Evolutionary conservation across 352 stramenopile genomes (phyloP).

Genomic region (Phytophthora pisi): DNA sequence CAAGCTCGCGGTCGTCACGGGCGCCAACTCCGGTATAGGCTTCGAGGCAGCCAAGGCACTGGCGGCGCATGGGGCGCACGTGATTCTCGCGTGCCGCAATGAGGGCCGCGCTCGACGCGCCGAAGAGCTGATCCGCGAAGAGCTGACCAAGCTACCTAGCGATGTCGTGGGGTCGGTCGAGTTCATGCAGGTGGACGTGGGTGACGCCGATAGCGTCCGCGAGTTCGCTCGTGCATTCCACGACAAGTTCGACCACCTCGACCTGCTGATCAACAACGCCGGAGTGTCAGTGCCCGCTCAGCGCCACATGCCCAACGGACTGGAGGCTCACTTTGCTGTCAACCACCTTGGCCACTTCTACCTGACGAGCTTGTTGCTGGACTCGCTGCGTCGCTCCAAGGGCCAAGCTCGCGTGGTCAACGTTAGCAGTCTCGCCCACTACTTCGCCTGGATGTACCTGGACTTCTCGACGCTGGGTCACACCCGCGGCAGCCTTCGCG

Average conservation of each 20-base stretch:
- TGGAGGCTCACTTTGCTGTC: conserved; percentile 71
- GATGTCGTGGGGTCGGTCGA: conserved; percentile 47
- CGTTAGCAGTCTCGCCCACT: conserved; percentile 59
- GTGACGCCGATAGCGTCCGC: conserved; percentile 44
- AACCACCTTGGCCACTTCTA: conserved; percentile 81
- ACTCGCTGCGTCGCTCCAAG: conserved; percentile 40
- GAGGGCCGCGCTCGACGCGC: conserved; percentile 36
- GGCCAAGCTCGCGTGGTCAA: conserved; percentile 53
- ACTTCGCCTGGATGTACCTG: conserved; percentile 35
- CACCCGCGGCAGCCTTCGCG: conserved; percentile 44
- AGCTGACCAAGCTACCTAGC: conserved; percentile 10
- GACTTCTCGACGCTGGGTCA: conserved; percentile 46
- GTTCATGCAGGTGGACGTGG: conserved; percentile 53
- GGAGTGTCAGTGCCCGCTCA: conserved; percentile 55
- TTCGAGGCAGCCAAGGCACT: conserved; percentile 66
- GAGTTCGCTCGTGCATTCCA: conserved; percentile 48
- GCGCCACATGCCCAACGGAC: conserved; percentile 38
- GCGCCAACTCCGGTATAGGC: conserved; percentile 79
- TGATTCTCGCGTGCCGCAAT: conserved; percentile 81
- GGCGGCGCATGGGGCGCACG: conserved; percentile 58
- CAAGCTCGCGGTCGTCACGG: conserved; percentile 78
- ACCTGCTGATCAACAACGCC: conserved; percentile 82
- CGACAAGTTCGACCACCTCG: conserved; percentile 43
- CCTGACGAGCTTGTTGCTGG: conserved; percentile 58
- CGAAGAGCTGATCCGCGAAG: conserved; percentile 36